Percentiles rank a stretch among this genome's conserved stretches.
phyloP scores from a whole-genome alignment of 1,284 basidiomycete species.

The Cryptococcus hybrid region DNA sequence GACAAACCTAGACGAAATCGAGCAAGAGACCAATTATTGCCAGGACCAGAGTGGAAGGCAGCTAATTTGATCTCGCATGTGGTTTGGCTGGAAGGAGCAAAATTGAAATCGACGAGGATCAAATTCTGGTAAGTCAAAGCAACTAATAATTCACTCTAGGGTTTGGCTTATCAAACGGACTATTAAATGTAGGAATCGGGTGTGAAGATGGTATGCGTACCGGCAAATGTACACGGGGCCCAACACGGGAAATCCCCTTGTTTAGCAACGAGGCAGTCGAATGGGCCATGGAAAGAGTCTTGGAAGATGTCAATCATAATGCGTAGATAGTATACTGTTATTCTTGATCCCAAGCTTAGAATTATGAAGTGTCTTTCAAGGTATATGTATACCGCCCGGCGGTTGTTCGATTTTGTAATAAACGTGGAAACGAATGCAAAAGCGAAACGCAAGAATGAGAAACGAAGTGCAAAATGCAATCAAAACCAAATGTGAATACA shows the following conservation, averaged over 20 bases:
- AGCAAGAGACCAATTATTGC: conserved; percentile 1
- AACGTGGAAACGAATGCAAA: too few relatives aligned
- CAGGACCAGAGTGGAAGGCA: conserved; percentile 22
- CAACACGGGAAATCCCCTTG: conserved; percentile 20
- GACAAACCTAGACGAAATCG: conserved; percentile 40
- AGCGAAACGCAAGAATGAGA: too few relatives aligned
- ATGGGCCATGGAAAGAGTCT: conserved; percentile 41
- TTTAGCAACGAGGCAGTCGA: conserved; percentile 39
- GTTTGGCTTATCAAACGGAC: background rate
- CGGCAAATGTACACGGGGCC: conserved; percentile 17
- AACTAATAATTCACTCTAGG: too few relatives aligned
- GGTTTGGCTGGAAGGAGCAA: conserved; percentile 66
- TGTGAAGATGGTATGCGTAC: conserved; percentile 35
- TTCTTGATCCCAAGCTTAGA: too few relatives aligned
- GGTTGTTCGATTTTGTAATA: too few relatives aligned
- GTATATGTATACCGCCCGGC: too few relatives aligned
- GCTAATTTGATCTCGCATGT: conserved; percentile 68
- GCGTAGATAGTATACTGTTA: too few relatives aligned
- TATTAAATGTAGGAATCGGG: conserved; percentile 24
- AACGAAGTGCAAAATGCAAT: too few relatives aligned
- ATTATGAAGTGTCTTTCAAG: too few relatives aligned
- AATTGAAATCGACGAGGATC: conserved; percentile 61
- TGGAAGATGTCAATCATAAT: conserved; percentile 3
- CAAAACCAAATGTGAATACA: too few relatives aligned
- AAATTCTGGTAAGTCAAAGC: conserved; percentile 61